These are phyloP conservation scores for Rhodotorula sp. DNA, from an alignment of 1,284 basidiomycete species.

Conservation along the genomic window DNA sequence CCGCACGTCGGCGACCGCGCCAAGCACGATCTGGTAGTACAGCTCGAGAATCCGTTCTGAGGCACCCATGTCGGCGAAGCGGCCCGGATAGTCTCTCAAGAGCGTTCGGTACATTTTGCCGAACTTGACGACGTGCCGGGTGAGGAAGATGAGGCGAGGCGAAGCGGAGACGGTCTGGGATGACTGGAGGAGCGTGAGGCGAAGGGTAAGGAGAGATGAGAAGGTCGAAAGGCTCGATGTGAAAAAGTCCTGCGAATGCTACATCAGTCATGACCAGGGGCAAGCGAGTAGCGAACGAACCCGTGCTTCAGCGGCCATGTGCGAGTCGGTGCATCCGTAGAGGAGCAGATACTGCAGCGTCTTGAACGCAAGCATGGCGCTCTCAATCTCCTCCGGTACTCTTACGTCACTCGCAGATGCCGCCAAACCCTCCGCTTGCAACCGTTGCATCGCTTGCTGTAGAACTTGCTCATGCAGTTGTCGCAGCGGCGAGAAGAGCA, in stretches of 20 bases:
- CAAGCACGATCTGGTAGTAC: slow-evolving; percentile 27
- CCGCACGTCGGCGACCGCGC: slow-evolving; percentile 20
- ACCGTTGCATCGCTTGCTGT: slow-evolving; percentile 7
- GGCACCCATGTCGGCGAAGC: slow-evolving; percentile 33
- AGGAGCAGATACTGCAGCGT: slow-evolving; percentile 34
- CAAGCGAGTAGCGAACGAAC: neutral
- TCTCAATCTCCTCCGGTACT: slow-evolving; percentile 14
- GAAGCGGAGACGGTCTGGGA: neutral
- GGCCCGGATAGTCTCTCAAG: slow-evolving; percentile 18
- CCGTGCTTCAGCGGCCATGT: slow-evolving; percentile 2
- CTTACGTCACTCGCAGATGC: neutral
- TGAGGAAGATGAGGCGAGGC: slow-evolving; percentile 24
- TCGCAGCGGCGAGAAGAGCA: slow-evolving; percentile 26
- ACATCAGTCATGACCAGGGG: no score
- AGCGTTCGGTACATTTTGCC: slow-evolving; percentile 38
- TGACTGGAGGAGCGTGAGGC: slow-evolving; percentile 22
- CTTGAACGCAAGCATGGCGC: slow-evolving; percentile 38
- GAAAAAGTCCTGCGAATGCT: slow-evolving; percentile 28
- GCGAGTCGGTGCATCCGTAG: slow-evolving; percentile 39
- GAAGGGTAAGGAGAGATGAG: slow-evolving; percentile 22
- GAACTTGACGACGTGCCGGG: slow-evolving; percentile 36
- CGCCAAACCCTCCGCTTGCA: slow-evolving; percentile 1
- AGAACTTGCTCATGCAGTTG: slow-evolving; percentile 21
- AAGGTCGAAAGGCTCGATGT: slow-evolving; percentile 27
- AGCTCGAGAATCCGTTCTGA: slow-evolving; percentile 19